Conservation (phyloP, 441 rosid genomes). For the Mallotus repandus region DNA sequence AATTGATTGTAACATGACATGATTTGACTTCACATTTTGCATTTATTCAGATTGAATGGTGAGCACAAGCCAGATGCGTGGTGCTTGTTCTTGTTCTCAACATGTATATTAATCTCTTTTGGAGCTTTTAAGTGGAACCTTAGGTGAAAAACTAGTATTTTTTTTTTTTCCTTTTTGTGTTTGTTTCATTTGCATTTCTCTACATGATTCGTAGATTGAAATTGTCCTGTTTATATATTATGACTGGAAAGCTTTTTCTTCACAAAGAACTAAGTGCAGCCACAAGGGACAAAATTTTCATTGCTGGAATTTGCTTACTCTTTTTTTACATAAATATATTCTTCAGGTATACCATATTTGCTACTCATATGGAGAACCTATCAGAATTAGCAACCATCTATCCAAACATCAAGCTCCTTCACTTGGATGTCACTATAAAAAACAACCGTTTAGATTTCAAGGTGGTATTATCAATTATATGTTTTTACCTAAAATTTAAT, state of each 20-base stretch:
- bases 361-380: conserved; percentile 94
- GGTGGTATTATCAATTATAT: conserved; percentile 38
- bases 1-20: neutral
- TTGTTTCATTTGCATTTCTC: neutral
- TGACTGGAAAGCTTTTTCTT: too few species aligned
- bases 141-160: too few species aligned
- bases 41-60: neutral
- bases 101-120: neutral
- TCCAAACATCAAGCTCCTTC: conserved; percentile 87
- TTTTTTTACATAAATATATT: neutral
- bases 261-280: too few species aligned
- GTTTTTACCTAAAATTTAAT: neutral
- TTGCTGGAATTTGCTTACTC: too few species aligned
- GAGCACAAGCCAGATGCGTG: neutral
- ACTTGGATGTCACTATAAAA: conserved; percentile 68
- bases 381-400: conserved; percentile 82
- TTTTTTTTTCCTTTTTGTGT: neutral
- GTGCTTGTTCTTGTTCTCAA: neutral
- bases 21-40: neutral
- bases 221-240: neutral
- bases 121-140: neutral
- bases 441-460: conserved; percentile 86
- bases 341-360: conserved; percentile 85
- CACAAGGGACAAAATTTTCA: too few species aligned
- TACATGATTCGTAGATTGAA: neutral